Evolutionary conservation across 176 grass and related monocot genomes (phyloP).

Genomic region (Carex scoparia): DNA sequence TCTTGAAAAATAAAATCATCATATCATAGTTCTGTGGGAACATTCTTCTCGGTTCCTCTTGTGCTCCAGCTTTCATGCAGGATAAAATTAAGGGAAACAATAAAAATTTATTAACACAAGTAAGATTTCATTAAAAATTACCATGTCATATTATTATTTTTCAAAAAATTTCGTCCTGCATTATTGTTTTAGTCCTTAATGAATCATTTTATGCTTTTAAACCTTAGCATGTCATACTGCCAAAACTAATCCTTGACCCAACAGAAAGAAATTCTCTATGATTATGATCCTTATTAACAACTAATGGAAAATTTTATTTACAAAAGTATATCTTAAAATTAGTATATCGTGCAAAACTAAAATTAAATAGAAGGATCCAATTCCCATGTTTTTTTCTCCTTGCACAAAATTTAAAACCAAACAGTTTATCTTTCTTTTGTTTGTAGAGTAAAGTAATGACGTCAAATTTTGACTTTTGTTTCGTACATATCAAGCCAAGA

Average conservation of each 20-base stretch:
- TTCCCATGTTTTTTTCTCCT: too few species aligned
- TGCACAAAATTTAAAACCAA: too few species aligned
- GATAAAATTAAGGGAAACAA: background rate
- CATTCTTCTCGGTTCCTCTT: background rate
- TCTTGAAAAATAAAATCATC: background rate
- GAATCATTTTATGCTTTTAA: background rate
- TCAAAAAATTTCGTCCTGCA: background rate
- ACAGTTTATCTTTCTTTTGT: too few species aligned
- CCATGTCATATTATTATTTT: background rate
- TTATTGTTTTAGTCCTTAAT: background rate
- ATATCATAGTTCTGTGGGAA: background rate
- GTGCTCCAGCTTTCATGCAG: background rate
- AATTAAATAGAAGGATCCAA: too few species aligned
- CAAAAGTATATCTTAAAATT: background rate
- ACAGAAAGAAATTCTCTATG: background rate
- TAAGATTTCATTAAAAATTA: background rate
- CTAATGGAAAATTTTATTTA: background rate
- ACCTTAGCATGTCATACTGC: background rate
- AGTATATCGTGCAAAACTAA: too few species aligned
- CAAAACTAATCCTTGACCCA: background rate
- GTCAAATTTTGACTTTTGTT: too few species aligned
- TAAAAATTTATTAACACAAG: background rate
- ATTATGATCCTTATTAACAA: background rate
- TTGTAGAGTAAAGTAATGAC: too few species aligned
- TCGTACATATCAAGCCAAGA: too few species aligned